Base-by-base conservation (phyloP, 2,329 filamentous ascomycete species). In the Alternaria arborescens region DNA sequence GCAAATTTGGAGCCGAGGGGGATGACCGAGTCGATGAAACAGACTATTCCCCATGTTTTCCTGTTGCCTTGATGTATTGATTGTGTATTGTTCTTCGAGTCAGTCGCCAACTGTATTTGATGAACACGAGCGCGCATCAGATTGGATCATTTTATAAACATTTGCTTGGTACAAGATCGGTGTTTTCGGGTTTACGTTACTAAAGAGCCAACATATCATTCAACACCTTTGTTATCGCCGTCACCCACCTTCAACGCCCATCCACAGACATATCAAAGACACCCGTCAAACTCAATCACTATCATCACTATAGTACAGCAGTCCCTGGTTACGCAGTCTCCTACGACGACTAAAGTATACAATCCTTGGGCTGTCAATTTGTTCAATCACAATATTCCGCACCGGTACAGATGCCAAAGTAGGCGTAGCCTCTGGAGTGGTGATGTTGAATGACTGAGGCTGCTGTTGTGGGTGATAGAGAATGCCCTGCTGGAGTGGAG, bases 91-190 rank as follows among this genome's bases (percentile, higher is more conserved):
- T 30, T 30, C 11, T 30, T 30, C 28, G 28, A 26, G 10, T 0
- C 11, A 11, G 28, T 30, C 8, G 3, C 10, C 28, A 30, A 30
- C 10, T 30, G 11, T 11, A 30, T 4, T 30, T 5, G 11, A 30
- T 11, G 8, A 30, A 30, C 11, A 11, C 3, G 1, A 30, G 28
- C 28, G 11, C 28, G 11, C 11, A 30, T 30, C 3, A 30, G 11
- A 42, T 14, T 5, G 14, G 14, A 42, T 43, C 14, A 24, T 3
- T 5, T 12, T 3, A 26, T 16, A n/a, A 8, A 8, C 0, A 16
- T 22, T 0, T 22, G 2, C 18, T 16, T 11, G 8, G 12, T 5
- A 22, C 18, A 34, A 16, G 0, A 4, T 5, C 44, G 0, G 16
- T 7, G 14, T 2, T 1, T n/a, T 43, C 6, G 14, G 16, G n/a